A percentile compares a stretch with the other conserved stretches of the same genome.
Conservation (phyloP, 306 rosid genomes). For the Adenanthera pavonina region DNA sequence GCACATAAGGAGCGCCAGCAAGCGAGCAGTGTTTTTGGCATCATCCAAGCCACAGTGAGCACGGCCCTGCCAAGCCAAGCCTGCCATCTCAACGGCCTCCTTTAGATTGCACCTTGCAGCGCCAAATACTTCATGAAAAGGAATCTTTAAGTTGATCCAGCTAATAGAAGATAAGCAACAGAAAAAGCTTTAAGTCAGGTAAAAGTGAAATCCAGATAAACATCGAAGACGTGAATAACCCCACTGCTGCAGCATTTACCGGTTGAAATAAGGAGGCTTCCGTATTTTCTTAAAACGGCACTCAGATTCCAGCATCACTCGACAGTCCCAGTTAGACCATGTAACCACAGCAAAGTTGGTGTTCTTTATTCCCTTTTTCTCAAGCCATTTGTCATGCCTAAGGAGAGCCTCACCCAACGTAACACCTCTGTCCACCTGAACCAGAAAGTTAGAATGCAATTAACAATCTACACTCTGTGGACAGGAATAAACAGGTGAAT, state of each 20-base stretch:
- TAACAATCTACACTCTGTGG: conserved; percentile 22
- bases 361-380: conserved; percentile 87
- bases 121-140: conserved; percentile 85
- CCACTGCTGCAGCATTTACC: conserved; percentile 54
- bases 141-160: conserved; percentile 90
- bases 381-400: conserved; percentile 97
- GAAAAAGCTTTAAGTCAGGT: conserved; percentile 43
- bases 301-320: conserved; percentile 95
- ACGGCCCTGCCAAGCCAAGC: conserved; percentile 92
- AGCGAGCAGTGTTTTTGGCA: conserved; percentile 88
- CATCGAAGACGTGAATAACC: conserved; percentile 29
- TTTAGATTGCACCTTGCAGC: conserved; percentile 80
- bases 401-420: conserved; percentile 87
- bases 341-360: conserved; percentile 93
- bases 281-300: conserved; percentile 90
- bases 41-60: conserved; percentile 95
- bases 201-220: conserved; percentile 30
- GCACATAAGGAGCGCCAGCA: conserved; percentile 76
- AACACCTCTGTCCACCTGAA: conserved; percentile 94
- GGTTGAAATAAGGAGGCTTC: conserved; percentile 91
- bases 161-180: conserved; percentile 52
- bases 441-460: conserved; percentile 36
- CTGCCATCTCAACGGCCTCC: conserved; percentile 92
- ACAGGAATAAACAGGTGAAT: conserved; percentile 4
- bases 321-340: conserved; percentile 96